Evolutionary conservation across 495 filamentous ascomycete species (phyloP).

Genomic region (Penicillium malachiteum): DNA sequence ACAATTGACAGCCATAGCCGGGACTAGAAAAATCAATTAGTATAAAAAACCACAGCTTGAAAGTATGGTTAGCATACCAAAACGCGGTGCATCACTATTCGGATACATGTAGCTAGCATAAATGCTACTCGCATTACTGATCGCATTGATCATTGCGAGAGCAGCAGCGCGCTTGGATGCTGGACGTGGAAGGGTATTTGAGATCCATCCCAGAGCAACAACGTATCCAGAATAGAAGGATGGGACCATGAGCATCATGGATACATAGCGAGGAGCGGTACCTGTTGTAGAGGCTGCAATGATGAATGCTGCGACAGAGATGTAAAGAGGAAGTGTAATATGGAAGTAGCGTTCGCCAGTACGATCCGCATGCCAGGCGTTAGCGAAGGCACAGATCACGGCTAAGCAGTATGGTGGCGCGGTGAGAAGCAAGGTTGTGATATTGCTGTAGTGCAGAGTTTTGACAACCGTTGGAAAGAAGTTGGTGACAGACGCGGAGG

Average conservation of each 20-base stretch:
- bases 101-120: constrained; percentile 78
- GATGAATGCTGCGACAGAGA: constrained; percentile 73
- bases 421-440: constrained; percentile 71
- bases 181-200: constrained; percentile 76
- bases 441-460: constrained; percentile 67
- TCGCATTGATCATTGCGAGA: constrained; percentile 76
- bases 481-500: constrained; percentile 74
- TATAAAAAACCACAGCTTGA: too few species aligned
- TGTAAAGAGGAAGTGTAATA: constrained; percentile 63
- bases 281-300: constrained; percentile 67
- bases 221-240: constrained; percentile 60
- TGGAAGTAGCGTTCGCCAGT: constrained; percentile 80
- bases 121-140: constrained; percentile 68
- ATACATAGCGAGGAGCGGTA: constrained; percentile 67
- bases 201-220: constrained; percentile 76
- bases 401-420: constrained; percentile 73
- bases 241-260: constrained; percentile 80
- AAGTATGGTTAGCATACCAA: too few species aligned
- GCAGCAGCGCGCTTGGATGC: constrained; percentile 82
- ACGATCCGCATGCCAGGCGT: constrained; percentile 76
- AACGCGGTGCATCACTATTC: constrained; percentile 33
- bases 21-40: constrained; percentile 31
- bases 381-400: constrained; percentile 67
- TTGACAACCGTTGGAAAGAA: constrained; percentile 86
- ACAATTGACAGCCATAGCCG: constrained; percentile 76